Conservation (phyloP, 306 rosid species). For the Prunus padus region DNA sequence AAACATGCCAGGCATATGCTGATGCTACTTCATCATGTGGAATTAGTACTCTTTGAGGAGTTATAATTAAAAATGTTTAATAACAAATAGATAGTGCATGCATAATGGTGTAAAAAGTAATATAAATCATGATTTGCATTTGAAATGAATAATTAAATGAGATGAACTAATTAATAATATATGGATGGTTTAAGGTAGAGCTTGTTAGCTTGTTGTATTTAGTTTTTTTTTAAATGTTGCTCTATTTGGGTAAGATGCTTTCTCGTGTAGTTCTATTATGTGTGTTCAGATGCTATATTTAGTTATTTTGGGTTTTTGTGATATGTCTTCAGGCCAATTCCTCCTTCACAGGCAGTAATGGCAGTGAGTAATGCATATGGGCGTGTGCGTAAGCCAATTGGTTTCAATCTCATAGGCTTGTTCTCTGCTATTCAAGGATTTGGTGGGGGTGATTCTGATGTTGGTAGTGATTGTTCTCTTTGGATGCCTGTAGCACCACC, state of each 20-base stretch:
- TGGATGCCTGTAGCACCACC: constrained; percentile 96
- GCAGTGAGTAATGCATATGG: constrained; percentile 88
- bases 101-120: background rate
- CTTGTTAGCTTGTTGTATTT: background rate
- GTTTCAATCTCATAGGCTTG: constrained; percentile 72
- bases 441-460: constrained; percentile 42
- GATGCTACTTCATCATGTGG: background rate
- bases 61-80: background rate
- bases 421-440: constrained; percentile 61
- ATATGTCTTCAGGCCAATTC: constrained; percentile 69
- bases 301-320: constrained; percentile 9
- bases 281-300: constrained; percentile 7
- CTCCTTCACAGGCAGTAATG: constrained; percentile 97
- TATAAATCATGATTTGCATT: background rate
- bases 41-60: background rate
- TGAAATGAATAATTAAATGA: background rate
- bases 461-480: constrained; percentile 67
- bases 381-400: constrained; percentile 83
- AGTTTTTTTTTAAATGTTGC: background rate
- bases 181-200: background rate
- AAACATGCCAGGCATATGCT: background rate
- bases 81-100: background rate
- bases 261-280: constrained; percentile 2
- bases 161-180: background rate
- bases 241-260: background rate